phyloP scores from a whole-genome alignment of 768 basidiomycete genomes.

The Lentinula guzmanii region DNA sequence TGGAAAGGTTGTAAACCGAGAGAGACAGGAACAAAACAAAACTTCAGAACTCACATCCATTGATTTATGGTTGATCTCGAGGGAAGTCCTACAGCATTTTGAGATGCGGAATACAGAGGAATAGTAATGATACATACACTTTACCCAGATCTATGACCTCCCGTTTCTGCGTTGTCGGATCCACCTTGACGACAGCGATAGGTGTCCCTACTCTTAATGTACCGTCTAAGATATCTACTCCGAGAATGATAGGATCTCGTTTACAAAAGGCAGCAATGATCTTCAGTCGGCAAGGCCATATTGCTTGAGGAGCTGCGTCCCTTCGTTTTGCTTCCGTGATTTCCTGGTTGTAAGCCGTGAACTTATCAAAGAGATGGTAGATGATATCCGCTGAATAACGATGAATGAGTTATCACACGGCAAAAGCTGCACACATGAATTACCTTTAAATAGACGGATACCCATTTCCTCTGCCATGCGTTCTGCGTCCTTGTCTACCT shows the following conservation, averaged over 20 bases:
- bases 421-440: conserved; percentile 1
- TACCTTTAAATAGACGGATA: conserved; percentile 91
- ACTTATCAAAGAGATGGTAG: conserved; percentile 95
- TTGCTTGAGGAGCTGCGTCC: conserved; percentile 90
- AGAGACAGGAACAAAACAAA: not conserved
- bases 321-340: conserved; percentile 87
- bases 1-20: conserved; percentile 4
- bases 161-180: conserved; percentile 81
- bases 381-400: conserved; percentile 83
- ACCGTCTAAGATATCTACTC: conserved; percentile 94
- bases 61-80: conserved; percentile 96
- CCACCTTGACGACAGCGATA: conserved; percentile 89
- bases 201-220: conserved; percentile 89
- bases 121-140: conserved; percentile 53
- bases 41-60: conserved; percentile 50
- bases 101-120: conserved; percentile 4
- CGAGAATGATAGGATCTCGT: conserved; percentile 95
- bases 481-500: conserved; percentile 91
- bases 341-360: conserved; percentile 89
- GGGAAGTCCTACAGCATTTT: conserved; percentile 60
- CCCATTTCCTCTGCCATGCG: conserved; percentile 91
- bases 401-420: conserved; percentile 3
- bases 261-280: conserved; percentile 93
- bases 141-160: conserved; percentile 91
- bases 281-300: conserved; percentile 95